Percentiles rank a stretch among this genome's conserved stretches.
These are phyloP conservation scores for cucumber (Cucumis sativus) DNA, from an alignment of 306 rosid species.

Conservation along the genomic window Cucumber_9930_V3 NC_026657.2:927501-928000, in stretches of 20 bases:
- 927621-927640: slow-evolving; percentile 76
- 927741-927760: not conserved
- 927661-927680: slow-evolving; percentile 66
- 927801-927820: slow-evolving; percentile 24
- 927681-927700: slow-evolving; percentile 8
- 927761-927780: slow-evolving; percentile 6
- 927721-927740: not conserved
- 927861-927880: not conserved
- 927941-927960: not conserved
- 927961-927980: not conserved
- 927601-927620: slow-evolving; percentile 31
- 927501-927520: not conserved
- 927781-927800: slow-evolving; percentile 41
- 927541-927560: not conserved
- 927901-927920: not conserved
- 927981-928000: not conserved
- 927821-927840: slow-evolving; percentile 41
- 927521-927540: not conserved
- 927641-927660: slow-evolving; percentile 55
- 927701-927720: slow-evolving; percentile 3
- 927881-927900: not conserved
- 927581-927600: slow-evolving; percentile 80
- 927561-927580: slow-evolving; percentile 45
- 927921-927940: not conserved
- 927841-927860: slow-evolving; percentile 1